A percentile compares a stretch with the other conserved stretches of the same genome.
Evolutionary conservation across 257 asterid genomes (phyloP).

Genomic region (Nicotiana knightiana): DNA sequence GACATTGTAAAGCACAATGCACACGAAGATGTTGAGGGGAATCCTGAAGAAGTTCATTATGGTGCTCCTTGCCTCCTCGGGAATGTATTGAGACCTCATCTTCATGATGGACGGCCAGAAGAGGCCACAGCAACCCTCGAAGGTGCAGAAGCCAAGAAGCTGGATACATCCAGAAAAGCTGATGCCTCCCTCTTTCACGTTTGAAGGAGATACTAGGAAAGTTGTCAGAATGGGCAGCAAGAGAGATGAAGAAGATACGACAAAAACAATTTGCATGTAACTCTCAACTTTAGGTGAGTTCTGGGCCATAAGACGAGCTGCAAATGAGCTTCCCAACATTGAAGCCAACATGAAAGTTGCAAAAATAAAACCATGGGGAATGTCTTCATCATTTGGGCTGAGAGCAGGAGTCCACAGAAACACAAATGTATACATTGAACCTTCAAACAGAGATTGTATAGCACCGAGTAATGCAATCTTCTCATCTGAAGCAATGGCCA

Average conservation of each 20-base stretch:
- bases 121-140: constrained; percentile 90
- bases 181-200: constrained; percentile 64
- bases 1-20: constrained; percentile 90
- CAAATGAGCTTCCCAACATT: constrained; percentile 97
- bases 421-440: constrained; percentile 96
- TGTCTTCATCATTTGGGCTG: constrained; percentile 91
- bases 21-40: constrained; percentile 88
- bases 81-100: constrained; percentile 97
- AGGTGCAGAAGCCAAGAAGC: constrained; percentile 85
- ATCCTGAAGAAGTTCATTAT: constrained; percentile 96
- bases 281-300: constrained; percentile 74
- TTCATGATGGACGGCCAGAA: constrained; percentile 99
- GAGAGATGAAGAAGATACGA: constrained; percentile 78
- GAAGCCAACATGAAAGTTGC: constrained; percentile 97
- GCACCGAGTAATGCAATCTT: constrained; percentile 96
- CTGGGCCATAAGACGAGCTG: constrained; percentile 81
- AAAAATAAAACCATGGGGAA: constrained; percentile 92
- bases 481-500: constrained; percentile 97
- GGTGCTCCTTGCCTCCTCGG: constrained; percentile 97
- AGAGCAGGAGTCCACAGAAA: constrained; percentile 98
- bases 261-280: constrained; percentile 92
- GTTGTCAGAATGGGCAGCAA: constrained; percentile 66
- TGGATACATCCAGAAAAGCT: constrained; percentile 73
- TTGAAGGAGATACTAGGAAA: constrained; percentile 59
- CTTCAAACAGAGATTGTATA: constrained; percentile 94